Base-by-base conservation (phyloP, 225 moss, liverwort and hornwort species). In the Lunularia cruciata region DNA sequence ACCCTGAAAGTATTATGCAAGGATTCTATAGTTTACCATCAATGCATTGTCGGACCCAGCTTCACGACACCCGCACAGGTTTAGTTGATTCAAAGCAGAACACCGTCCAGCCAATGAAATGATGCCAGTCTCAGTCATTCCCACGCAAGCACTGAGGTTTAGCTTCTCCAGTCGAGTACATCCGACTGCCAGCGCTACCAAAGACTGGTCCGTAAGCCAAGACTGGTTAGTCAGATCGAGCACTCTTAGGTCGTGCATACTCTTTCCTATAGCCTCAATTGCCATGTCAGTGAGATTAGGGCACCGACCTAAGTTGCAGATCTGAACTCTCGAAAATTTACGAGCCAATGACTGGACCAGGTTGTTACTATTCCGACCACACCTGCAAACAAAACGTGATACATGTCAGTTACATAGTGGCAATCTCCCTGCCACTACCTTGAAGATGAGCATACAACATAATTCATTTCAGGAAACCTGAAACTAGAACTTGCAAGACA, bases 141-240 rank as follows among this genome's bases (percentile, higher is more conserved):
- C 89, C 34, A 79, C 70, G 75, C 98, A 98, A n/a, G 87, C 98
- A 74, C 98, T 93, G 46, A 98, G 83, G 75, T 93, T 89, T 43
- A 98, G 78, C 83, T 79, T 98, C 75, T 93, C 89, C 74, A 98
- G 77, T 14, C 68, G 75, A 14, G 75, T 68, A 75, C 98, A 98
- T 20, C 93, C 98, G 39, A 72, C 81, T 45, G 98, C 88, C 63
- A 93, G 77, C 28, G 90, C 90, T 33, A 79, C 62, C 58, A 98
- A 65, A 18, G 93, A 89, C n/a, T 69, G 45, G 40, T 91, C 86
- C n/a, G 91, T 88, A 36, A 98, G 83, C 67, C 79, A 74, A 20
- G 87, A 75, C 73, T 89, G 86, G 22, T 82, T 85, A 12, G 93
- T 90, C 76, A 98, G 71, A 71, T 98, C 93, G 47, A 98, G 79